These are phyloP conservation scores for Lecanoromycetidae sp. DNA, from an alignment of 2,329 filamentous ascomycete genomes.

Conservation along the genomic window DNA sequence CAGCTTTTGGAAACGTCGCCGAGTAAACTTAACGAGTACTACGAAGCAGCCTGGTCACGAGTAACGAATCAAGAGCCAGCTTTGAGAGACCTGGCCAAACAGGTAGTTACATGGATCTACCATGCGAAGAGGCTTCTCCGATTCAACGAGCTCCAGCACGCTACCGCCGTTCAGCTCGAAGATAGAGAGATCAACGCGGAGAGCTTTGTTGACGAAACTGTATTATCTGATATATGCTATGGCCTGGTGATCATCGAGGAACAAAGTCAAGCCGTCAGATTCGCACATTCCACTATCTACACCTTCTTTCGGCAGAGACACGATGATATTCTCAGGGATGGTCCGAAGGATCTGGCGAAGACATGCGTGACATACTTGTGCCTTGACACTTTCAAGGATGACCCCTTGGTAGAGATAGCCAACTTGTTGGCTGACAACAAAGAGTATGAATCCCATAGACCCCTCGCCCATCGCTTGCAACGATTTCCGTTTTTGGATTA, in stretches of 20 bases:
- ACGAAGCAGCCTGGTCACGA: background rate
- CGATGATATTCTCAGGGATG: slow-evolving; percentile 24
- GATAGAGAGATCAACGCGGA: slow-evolving; percentile 8
- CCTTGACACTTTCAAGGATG: slow-evolving; percentile 22
- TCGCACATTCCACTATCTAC: slow-evolving; percentile 37
- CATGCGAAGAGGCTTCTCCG: background rate
- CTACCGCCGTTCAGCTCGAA: slow-evolving; percentile 5
- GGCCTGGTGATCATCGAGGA: slow-evolving; percentile 29
- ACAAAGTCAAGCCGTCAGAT: slow-evolving; percentile 29
- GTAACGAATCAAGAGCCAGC: background rate
- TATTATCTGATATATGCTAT: slow-evolving; percentile 29
- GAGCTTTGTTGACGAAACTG: slow-evolving; percentile 16
- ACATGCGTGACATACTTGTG: slow-evolving; percentile 30
- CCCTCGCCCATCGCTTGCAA: no score
- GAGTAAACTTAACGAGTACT: background rate
- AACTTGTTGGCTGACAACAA: no score
- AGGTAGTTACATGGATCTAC: background rate
- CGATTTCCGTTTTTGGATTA: slow-evolving; percentile 25
- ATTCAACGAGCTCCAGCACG: slow-evolving; percentile 1
- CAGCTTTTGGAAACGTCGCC: background rate
- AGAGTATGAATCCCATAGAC: slow-evolving; percentile 20
- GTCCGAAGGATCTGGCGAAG: slow-evolving; percentile 21
- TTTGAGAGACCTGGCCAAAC: background rate
- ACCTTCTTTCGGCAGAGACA: slow-evolving; percentile 32
- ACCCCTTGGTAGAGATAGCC: no score